Base-by-base conservation (phyloP, 352 stramenopile genomes). In the Phytopythium montanum region DNA sequence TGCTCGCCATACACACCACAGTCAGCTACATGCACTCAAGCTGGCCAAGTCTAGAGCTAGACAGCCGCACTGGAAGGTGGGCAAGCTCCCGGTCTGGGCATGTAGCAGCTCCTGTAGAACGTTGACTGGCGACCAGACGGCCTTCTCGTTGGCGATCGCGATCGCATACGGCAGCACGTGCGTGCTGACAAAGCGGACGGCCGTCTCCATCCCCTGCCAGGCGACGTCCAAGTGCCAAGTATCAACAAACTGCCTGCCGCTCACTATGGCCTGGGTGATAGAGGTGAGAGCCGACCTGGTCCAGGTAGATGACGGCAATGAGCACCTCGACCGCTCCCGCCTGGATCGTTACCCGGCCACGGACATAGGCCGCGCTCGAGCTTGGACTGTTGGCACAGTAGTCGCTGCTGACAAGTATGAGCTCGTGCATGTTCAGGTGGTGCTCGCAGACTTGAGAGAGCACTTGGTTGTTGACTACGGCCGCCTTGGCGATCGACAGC, bases 241-340 rank as follows among this genome's bases (percentile, higher is more conserved):
- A 38, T 38, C 33, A 38, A 38, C 33, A 38, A 36, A 14, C 9
- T 38, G 33, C 8, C 33, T 14, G n/a, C 39, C 23, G 5, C 39
- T 14, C 12, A 21, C 18, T 13, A n/a, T 25, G n/a, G 0, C 1
- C 6, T 25, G 5, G 18, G 9, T n/a, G 18, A 25, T 25, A 7
- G n/a, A 10, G 19, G 3, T 2, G 39, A 10, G 39, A 46, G 33
- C 39, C 39, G 7, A 46, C 19, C 39, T 92, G 77, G 34, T 93
- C 83, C 26, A 93, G 45, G 59, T 93, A 93, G n/a, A 93, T 70
- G 1, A 79, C 83, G 0, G 77, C 83, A 70, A 93, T 91, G 28
- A 91, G 62, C n/a, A 81, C 70, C 52, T 95, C 81, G 14, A 95
- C 64, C 0, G 81, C 82, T 12, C 84, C 83, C 0, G 83, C 81